Base-by-base conservation (phyloP, 768 basidiomycete species). In the Megacollybia marginata region DNA sequence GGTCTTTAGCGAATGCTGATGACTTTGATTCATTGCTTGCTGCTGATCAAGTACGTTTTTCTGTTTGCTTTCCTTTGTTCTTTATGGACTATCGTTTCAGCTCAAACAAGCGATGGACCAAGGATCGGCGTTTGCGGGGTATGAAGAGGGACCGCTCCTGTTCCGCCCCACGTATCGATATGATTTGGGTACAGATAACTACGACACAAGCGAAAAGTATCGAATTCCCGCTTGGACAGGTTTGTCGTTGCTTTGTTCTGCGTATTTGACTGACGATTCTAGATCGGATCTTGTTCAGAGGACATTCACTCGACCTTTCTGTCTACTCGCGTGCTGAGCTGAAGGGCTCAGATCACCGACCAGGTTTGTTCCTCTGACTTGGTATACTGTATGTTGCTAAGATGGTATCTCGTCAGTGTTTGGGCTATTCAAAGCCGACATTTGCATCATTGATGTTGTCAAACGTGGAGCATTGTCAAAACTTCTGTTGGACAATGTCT, bases 201-300 rank as follows among this genome's bases (percentile, higher is more conserved):
- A 97, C 62, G 96, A 99, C 64, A 88, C 91, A 12, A 89, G 91
- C 61, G 96, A 98, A 67, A 99, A 98, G 71, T 81, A 85, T 78
- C 80, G 96, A 20, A 86, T 96, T 60, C 96, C 96, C 5, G 92
- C 95, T 15, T 98, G 94, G 94, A 98, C 95, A 58, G 92, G 92
- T 92, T 49, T 52, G 76, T 55, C 5, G 31, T 28, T n/a, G 33
- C 31, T 38, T 32, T 35, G n/a, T 28, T 13, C 33, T 49, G 28
- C 35, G 18, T 16, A 36, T 20, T 45, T 33, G 20, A 36, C 53
- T 52, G 46, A 47, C 2, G 13, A 49, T 35, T 35, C 42, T 59
- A 92, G 96, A 99, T 71, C 89, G 96, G n/a, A 82, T 99, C 8
- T 63, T 99, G 51, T 94, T 85, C 69, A 80, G 79, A 53, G 95